These are phyloP conservation scores for Harringtonia aguacate DNA, from an alignment of 2,329 filamentous ascomycete genomes.

Conservation along the genomic window DNA sequence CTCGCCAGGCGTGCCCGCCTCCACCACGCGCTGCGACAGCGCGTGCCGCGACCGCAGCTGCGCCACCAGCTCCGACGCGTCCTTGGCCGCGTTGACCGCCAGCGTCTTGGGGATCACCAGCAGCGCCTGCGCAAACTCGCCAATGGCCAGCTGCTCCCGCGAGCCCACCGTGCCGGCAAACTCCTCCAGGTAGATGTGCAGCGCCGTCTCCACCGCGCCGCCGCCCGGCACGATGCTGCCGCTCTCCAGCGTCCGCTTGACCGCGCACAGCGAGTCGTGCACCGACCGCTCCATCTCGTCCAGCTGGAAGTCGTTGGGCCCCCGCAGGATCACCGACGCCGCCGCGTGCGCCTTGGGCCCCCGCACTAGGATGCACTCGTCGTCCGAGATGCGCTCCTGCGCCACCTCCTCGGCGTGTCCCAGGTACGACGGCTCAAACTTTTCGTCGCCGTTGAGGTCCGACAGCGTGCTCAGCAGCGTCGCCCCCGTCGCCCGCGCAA, in stretches of 20 bases:
- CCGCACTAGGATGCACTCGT: conserved; percentile 95
- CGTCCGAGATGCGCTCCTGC: conserved; percentile 98
- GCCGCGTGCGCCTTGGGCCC: conserved; percentile 91
- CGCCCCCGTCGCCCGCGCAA: conserved; percentile 91
- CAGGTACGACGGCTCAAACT: conserved; percentile 82
- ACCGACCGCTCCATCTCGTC: conserved; percentile 99
- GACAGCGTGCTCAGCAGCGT: conserved; percentile 89
- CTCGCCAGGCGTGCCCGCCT: conserved; percentile 30
- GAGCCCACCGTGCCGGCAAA: conserved; percentile 96
- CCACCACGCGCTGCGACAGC: conserved; percentile 81
- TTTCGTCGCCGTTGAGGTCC: conserved; percentile 94
- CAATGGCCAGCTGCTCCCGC: conserved; percentile 93
- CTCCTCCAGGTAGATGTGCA: conserved; percentile 98
- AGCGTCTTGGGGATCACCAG: conserved; percentile 94
- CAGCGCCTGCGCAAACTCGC: conserved; percentile 90
- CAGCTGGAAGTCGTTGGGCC: conserved; percentile 89
- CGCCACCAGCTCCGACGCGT: conserved; percentile 87
- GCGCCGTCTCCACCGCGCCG: conserved; percentile 93
- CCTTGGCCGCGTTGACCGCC: conserved; percentile 93
- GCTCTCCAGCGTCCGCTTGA: conserved; percentile 94
- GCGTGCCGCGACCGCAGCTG: conserved; percentile 92
- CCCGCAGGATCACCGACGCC: conserved; percentile 90
- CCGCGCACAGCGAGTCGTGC: conserved; percentile 91
- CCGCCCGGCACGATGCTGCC: conserved; percentile 94
- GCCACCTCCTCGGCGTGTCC: conserved; percentile 90